phyloP scores from a whole-genome alignment of 2,329 filamentous ascomycete species.

The Blastomyces percursus region DNA sequence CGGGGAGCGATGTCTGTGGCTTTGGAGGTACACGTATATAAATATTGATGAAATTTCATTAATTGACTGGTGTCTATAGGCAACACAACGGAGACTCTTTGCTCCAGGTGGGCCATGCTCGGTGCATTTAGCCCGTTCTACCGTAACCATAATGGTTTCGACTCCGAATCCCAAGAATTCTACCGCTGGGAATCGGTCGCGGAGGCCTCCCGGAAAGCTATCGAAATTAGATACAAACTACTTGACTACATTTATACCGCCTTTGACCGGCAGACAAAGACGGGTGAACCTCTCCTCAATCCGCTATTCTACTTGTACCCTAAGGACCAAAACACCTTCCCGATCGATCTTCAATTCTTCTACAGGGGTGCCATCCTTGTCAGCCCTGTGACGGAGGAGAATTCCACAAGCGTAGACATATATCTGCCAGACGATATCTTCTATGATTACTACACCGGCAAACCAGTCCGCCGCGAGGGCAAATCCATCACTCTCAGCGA shows the following conservation, averaged over 20 bases:
- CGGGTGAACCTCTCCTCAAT: constrained; percentile 55
- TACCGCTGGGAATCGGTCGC: constrained; percentile 58
- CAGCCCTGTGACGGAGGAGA: constrained; percentile 44
- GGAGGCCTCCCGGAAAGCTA: constrained; percentile 54
- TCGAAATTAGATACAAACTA: constrained; percentile 62
- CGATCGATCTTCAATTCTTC: constrained; percentile 48
- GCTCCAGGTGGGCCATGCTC: constrained; percentile 62
- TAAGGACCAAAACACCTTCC: constrained; percentile 41
- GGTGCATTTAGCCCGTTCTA: constrained; percentile 67
- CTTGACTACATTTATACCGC: constrained; percentile 72
- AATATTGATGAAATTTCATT: background rate
- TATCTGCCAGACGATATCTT: constrained; percentile 50
- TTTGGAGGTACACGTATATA: constrained; percentile 41
- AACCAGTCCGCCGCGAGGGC: constrained; percentile 37
- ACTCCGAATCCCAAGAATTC: constrained; percentile 54
- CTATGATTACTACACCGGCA: constrained; percentile 50
- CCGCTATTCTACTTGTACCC: constrained; percentile 66
- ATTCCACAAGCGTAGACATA: constrained; percentile 42
- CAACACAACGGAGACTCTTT: constrained; percentile 57
- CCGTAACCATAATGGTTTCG: constrained; percentile 56
- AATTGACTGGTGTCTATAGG: background rate
- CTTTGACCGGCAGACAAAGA: constrained; percentile 47
- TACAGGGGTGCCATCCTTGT: constrained; percentile 48
- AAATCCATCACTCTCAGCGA: constrained; percentile 34
- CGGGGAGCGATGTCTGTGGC: constrained; percentile 64